A percentile compares a stretch with the other conserved stretches of the same genome.
These are phyloP conservation scores for Cenchrus fungigraminus DNA, from an alignment of 176 grass and related monocot genomes.

Conservation along the genomic window DNA sequence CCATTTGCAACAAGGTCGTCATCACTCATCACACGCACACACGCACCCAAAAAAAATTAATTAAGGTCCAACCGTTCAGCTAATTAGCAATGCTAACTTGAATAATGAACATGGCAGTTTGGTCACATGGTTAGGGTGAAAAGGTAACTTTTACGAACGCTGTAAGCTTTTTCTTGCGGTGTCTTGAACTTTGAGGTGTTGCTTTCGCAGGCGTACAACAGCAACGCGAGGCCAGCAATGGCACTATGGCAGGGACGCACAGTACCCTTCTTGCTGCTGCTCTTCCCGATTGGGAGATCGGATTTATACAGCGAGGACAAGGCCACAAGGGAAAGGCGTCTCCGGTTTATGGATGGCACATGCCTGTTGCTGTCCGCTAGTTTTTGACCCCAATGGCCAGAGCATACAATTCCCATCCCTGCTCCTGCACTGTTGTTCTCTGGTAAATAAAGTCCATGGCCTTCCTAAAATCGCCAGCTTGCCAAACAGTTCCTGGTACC, in stretches of 20 bases:
- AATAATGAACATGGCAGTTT: not conserved
- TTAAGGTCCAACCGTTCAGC: too few relatives aligned
- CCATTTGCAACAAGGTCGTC: not conserved
- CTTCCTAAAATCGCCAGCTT: not conserved
- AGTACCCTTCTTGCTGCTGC: conserved; percentile 3
- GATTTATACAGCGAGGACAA: not conserved
- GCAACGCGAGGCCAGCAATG: not conserved
- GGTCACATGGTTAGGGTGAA: not conserved
- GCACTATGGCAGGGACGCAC: conserved; percentile 5
- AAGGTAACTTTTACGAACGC: conserved; percentile 19
- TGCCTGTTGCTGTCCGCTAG: conserved; percentile 23
- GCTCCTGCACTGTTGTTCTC: not conserved
- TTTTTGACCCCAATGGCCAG: not conserved
- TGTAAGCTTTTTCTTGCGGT: conserved; percentile 17
- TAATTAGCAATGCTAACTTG: not conserved
- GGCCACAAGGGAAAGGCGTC: conserved; percentile 30
- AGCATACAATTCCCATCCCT: not conserved
- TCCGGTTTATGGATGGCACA: conserved; percentile 41
- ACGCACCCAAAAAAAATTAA: too few relatives aligned
- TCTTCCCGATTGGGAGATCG: not conserved
- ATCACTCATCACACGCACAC: too few relatives aligned
- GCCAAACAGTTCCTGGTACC: conserved; percentile 1
- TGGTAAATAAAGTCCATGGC: not conserved
- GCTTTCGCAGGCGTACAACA: not conserved
- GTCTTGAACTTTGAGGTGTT: conserved; percentile 1